A percentile compares a stretch with the other conserved stretches of the same genome.
These are phyloP conservation scores for Suillus spraguei DNA, from an alignment of 768 basidiomycete species.

Conservation along the genomic window DNA sequence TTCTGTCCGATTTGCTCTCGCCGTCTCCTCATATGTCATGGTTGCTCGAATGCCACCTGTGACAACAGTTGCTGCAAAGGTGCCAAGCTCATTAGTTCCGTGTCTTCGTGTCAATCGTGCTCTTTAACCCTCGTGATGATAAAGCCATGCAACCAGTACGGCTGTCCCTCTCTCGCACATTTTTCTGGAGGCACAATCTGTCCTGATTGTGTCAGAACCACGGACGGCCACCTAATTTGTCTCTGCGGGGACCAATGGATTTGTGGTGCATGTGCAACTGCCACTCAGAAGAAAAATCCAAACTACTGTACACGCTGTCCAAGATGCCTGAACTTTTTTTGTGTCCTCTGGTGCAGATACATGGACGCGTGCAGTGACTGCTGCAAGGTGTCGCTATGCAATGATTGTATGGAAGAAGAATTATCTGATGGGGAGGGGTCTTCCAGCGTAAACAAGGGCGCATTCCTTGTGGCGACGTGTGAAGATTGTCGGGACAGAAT, in stretches of 20 bases:
- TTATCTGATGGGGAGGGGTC: background rate
- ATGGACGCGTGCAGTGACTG: conserved; percentile 25
- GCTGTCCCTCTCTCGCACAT: background rate
- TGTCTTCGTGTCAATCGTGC: background rate
- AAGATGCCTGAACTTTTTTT: conserved; percentile 21
- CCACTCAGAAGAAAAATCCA: background rate
- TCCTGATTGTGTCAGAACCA: background rate
- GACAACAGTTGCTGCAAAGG: background rate
- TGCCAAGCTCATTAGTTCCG: background rate
- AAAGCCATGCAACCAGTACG: background rate
- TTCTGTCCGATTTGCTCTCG: background rate
- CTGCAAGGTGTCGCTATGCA: conserved; percentile 21
- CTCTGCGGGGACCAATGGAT: background rate
- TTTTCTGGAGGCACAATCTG: background rate
- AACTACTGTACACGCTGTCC: conserved; percentile 14
- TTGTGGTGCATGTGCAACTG: background rate
- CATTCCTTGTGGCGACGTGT: background rate
- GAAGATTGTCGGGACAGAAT: background rate
- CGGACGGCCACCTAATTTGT: background rate
- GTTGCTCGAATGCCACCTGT: background rate
- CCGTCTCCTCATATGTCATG: background rate
- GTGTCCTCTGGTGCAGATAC: conserved; percentile 25
- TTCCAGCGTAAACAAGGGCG: background rate
- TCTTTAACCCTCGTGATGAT: background rate
- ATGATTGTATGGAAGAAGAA: conserved; percentile 31